Conservation (phyloP, 805 yeast genomes). For the Kodamaea hsintzibuensis region DNA sequence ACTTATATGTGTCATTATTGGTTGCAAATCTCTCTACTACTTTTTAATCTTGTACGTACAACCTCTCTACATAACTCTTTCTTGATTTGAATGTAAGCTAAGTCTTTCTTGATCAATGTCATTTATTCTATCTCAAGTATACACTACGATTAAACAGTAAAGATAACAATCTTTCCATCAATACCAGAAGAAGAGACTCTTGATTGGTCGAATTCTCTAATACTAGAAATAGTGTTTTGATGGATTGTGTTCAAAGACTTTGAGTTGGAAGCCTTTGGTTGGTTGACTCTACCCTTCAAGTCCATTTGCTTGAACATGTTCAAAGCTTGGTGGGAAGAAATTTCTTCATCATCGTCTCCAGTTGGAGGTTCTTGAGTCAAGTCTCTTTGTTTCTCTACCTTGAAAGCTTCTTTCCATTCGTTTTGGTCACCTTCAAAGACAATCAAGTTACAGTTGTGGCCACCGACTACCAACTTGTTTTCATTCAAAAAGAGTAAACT, state of each 20-base stretch:
- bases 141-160: constrained; percentile 25
- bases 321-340: constrained; percentile 73
- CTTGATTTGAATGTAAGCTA: too few species aligned
- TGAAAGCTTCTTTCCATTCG: constrained; percentile 62
- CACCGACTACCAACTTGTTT: constrained; percentile 76
- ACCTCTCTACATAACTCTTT: too few species aligned
- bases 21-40: too few species aligned
- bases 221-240: constrained; percentile 81
- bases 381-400: constrained; percentile 53
- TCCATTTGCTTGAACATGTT: constrained; percentile 96
- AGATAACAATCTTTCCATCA: constrained; percentile 90
- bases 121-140: too few species aligned
- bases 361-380: constrained; percentile 47
- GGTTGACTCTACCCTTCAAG: constrained; percentile 77
- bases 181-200: constrained; percentile 72
- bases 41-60: too few species aligned
- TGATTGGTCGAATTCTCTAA: constrained; percentile 49
- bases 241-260: constrained; percentile 71
- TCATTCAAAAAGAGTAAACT: constrained; percentile 70
- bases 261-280: constrained; percentile 28
- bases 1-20: too few species aligned
- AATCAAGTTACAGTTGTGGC: constrained; percentile 89
- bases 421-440: constrained; percentile 70
- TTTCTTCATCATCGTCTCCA: constrained; percentile 53
- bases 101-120: too few species aligned